phyloP scores from a whole-genome alignment of 1,284 basidiomycete genomes.

The Marasmius sp. region DNA sequence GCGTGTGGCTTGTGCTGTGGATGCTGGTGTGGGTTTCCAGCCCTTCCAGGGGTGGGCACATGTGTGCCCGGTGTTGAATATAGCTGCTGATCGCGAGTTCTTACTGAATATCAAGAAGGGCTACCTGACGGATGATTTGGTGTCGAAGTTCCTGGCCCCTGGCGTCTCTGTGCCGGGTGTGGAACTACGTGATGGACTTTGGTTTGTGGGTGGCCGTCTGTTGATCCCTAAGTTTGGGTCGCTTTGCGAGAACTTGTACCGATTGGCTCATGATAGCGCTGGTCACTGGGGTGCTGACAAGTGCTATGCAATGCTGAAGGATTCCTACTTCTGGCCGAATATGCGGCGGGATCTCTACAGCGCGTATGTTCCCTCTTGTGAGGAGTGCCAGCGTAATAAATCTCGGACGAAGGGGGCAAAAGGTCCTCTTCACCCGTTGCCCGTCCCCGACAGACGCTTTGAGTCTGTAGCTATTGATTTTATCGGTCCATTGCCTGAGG shows the following conservation, averaged over 20 bases:
- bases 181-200: not conserved
- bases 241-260: slow-evolving; percentile 21
- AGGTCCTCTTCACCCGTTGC: slow-evolving; percentile 31
- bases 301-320: slow-evolving; percentile 12
- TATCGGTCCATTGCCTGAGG: slow-evolving; percentile 29
- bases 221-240: slow-evolving; percentile 20
- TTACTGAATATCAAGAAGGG: slow-evolving; percentile 20
- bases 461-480: slow-evolving; percentile 31
- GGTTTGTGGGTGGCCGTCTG: slow-evolving; percentile 17
- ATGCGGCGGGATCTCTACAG: slow-evolving; percentile 29
- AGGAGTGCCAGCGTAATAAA: too few species aligned
- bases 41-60: too few species aligned
- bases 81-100: not conserved
- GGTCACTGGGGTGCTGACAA: slow-evolving; percentile 25
- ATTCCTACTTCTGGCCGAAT: slow-evolving; percentile 37
- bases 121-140: not conserved
- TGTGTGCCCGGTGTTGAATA: not conserved
- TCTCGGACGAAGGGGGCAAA: not conserved
- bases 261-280: slow-evolving; percentile 17
- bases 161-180: not conserved
- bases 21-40: too few species aligned
- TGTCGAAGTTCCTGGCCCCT: slow-evolving; percentile 6
- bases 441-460: slow-evolving; percentile 24
- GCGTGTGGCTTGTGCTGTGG: too few species aligned
- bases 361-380: slow-evolving; percentile 30